Conservation (phyloP, 2,329 filamentous ascomycete species). For the Alternaria gansuensis region DNA sequence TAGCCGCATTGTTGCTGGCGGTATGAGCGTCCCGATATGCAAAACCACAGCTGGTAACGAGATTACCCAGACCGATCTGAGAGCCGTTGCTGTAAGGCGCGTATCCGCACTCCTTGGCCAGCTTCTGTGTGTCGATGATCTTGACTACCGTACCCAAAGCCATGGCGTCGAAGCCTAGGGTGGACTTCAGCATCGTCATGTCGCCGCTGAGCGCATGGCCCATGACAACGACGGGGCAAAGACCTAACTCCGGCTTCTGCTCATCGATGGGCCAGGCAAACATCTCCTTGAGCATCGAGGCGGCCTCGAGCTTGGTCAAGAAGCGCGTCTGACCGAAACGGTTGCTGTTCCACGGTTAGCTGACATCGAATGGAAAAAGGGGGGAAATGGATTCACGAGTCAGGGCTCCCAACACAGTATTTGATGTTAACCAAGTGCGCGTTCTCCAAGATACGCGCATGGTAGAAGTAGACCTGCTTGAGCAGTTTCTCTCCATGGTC, state of each 20-base stretch:
- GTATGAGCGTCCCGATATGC: conserved; percentile 24
- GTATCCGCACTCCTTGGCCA: conserved; percentile 16
- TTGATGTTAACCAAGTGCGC: conserved; percentile 18
- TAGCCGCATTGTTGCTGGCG: conserved; percentile 27
- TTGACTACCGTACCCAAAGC: conserved; percentile 17
- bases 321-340: conserved; percentile 28
- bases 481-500: conserved; percentile 24
- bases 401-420: conserved; percentile 19
- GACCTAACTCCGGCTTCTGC: neutral
- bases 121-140: conserved; percentile 26
- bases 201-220: conserved; percentile 23
- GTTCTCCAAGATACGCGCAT: conserved; percentile 25
- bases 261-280: conserved; percentile 15
- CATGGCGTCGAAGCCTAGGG: conserved; percentile 10
- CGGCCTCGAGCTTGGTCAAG: conserved; percentile 5
- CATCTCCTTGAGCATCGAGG: conserved; percentile 14
- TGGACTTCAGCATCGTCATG: conserved; percentile 11
- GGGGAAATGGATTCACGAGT: neutral
- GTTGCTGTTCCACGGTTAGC: conserved; percentile 9
- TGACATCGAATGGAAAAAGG: neutral
- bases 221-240: conserved; percentile 20
- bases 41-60: conserved; percentile 15
- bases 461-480: conserved; percentile 28
- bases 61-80: conserved; percentile 11
- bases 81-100: neutral